Conservation (phyloP, 1,284 basidiomycete genomes). For the Coriolopsis trogii region DNA sequence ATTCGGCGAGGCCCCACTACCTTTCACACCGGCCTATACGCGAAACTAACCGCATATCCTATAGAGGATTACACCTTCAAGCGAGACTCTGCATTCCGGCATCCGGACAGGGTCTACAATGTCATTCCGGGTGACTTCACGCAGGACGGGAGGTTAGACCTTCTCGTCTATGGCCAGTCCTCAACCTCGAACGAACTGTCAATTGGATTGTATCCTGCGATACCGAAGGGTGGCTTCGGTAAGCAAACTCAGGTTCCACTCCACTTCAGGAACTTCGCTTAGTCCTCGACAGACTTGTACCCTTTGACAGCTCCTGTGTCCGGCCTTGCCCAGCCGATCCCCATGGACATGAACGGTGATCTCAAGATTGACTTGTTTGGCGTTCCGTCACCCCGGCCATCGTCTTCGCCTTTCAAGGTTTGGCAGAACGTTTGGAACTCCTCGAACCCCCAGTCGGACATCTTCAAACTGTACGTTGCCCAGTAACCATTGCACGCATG, state of each 20-base stretch:
- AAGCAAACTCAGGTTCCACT: conserved; percentile 29
- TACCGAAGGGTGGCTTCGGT: conserved; percentile 71
- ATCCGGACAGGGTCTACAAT: conserved; percentile 65
- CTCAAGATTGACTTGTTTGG: conserved; percentile 91
- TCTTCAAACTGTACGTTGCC: conserved; percentile 65
- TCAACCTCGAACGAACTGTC: conserved; percentile 53
- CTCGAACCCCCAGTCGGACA: conserved; percentile 47
- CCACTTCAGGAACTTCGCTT: neutral
- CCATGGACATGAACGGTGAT: conserved; percentile 86
- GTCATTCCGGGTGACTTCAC: conserved; percentile 93
- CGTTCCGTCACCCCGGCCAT: conserved; percentile 48
- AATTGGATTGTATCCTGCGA: conserved; percentile 71
- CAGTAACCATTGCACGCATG: conserved; percentile 1
- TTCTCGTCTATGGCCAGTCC: conserved; percentile 82
- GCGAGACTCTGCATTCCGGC: conserved; percentile 56
- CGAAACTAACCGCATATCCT: neutral
- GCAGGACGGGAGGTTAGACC: conserved; percentile 87
- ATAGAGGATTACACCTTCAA: conserved; percentile 66
- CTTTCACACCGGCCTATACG: too few relatives aligned
- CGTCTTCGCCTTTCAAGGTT: conserved; percentile 51
- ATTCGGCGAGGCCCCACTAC: too few relatives aligned
- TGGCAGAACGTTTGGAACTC: conserved; percentile 82
- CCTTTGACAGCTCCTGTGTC: conserved; percentile 66
- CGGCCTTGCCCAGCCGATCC: conserved; percentile 77
- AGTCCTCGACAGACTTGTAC: conserved; percentile 35